Percentiles rank a stretch among this genome's conserved stretches.
phyloP scores from a whole-genome alignment of 768 basidiomycete species.

The Suillus fuscotomentosus region DNA sequence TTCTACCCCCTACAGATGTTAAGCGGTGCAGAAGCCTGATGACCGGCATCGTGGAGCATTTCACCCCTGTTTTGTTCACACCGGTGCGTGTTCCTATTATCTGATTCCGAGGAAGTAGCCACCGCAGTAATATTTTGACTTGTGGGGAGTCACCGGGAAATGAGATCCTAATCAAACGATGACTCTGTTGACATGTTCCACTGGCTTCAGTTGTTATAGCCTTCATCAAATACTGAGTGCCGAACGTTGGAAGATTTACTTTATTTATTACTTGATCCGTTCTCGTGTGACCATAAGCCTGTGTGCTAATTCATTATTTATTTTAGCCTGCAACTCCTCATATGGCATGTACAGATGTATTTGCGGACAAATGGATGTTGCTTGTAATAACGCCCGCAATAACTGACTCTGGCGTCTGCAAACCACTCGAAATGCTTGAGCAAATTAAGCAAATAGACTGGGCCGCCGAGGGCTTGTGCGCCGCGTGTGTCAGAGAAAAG shows the following conservation, averaged over 20 bases:
- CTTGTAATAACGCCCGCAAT: conserved; percentile 70
- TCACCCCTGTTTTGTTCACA: conserved; percentile 73
- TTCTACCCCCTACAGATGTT: conserved; percentile 32
- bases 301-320: neutral
- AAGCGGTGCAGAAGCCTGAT: conserved; percentile 50
- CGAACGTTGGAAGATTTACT: neutral
- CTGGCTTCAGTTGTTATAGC: neutral
- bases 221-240: neutral
- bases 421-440: conserved; percentile 71
- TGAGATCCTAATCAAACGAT: neutral
- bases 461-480: conserved; percentile 56
- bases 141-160: neutral
- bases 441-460: conserved; percentile 58
- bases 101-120: neutral
- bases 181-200: neutral
- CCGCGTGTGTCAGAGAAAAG: conserved; percentile 56
- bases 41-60: conserved; percentile 57
- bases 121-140: neutral
- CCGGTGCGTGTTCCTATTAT: conserved; percentile 34
- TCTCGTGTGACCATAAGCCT: neutral
- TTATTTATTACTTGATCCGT: neutral
- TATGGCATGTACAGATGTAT: conserved; percentile 70
- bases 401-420: conserved; percentile 59
- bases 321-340: conserved; percentile 54
- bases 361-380: conserved; percentile 72